Evolutionary conservation across 2,329 filamentous ascomycete species (phyloP), one percentile per base, ranked within the genome.

Genomic region (Tolypocladium ophioglossoides): DNA sequence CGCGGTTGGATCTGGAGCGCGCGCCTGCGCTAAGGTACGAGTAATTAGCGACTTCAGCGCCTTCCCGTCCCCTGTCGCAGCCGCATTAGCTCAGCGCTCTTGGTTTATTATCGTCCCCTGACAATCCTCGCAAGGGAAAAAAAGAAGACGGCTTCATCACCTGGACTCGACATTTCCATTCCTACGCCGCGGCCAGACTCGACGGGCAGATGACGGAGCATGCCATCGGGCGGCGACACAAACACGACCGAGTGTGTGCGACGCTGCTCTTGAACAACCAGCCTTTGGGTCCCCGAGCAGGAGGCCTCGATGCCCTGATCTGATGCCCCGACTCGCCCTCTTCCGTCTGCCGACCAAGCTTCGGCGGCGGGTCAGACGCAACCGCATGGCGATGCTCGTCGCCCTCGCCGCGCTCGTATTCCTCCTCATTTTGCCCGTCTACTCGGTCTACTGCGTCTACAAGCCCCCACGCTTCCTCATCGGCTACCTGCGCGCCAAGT

Each of bases 401-500:
- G 59, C 67, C 30, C 70, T 82, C 53, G 56, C 67, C 56, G 54
- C 64, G 50, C 65, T 75, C 48, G 58, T 62, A 54, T 44, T 68
- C 57, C 61, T 74, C 47, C 58, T 75, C 46, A 11, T 71, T 40
- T 57, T 72, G 18, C 72, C 72, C 27, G 60, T 72, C 59, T 72
- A 71, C 58, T 65, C 74, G 22, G 66, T 86, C 59, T 94, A 90
- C 73, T 68, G 81, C 58, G 75, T 95, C 61, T 95, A 95, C 78
- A 91, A 89, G 67, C 90, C 91, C 2, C 90, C 91, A 0, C 70
- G 69, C n/a, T 69, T 79, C 48, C 70, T 95, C 38, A 86, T 95
- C 65, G 72, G 75, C 55, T 86, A 86, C 72, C 81, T 95, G 56
- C 79, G 85, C 63, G 73, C 72, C 60, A 82, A 79, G 57, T 91